Conservation (phyloP, 805 yeast genomes). For the Starmerella bombicola region DNA sequence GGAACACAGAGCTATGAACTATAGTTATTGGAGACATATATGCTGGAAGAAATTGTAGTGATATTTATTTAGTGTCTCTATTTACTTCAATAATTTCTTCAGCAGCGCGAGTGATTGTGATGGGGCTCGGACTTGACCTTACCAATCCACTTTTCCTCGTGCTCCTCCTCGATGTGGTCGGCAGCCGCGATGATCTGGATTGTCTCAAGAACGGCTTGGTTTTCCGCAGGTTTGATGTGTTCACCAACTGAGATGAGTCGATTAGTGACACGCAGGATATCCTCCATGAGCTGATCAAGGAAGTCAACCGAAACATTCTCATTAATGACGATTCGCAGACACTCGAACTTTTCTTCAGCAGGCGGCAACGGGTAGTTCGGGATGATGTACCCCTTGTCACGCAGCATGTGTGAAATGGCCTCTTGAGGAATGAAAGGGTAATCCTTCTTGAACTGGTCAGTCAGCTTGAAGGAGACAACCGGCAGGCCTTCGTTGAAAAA, state of each 20-base stretch:
- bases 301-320: conserved; percentile 51
- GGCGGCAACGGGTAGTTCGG: conserved; percentile 80
- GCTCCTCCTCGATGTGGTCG: conserved; percentile 24
- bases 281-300: conserved; percentile 51
- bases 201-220: conserved; percentile 15
- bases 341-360: conserved; percentile 46
- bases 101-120: conserved; percentile 16
- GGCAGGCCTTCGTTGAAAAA: conserved; percentile 68
- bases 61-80: no score
- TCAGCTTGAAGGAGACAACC: conserved; percentile 73
- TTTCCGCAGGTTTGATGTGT: conserved; percentile 4
- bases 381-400: conserved; percentile 74
- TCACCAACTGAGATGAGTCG: conserved; percentile 40
- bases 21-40: no score
- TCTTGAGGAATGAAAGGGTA: conserved; percentile 79
- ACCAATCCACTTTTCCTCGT: conserved; percentile 23
- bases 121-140: background rate
- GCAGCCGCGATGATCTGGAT: conserved; percentile 20
- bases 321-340: conserved; percentile 74
- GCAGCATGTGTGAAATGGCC: conserved; percentile 54
- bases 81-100: no score
- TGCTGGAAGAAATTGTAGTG: no score
- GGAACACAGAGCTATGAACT: no score
- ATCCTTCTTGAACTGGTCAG: conserved; percentile 40
- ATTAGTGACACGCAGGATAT: conserved; percentile 42